Evolutionary conservation across 1,284 basidiomycete species (phyloP), one percentile per base, ranked within the genome.

Genomic region (Cutaneotrichosporon dermatis): DNA sequence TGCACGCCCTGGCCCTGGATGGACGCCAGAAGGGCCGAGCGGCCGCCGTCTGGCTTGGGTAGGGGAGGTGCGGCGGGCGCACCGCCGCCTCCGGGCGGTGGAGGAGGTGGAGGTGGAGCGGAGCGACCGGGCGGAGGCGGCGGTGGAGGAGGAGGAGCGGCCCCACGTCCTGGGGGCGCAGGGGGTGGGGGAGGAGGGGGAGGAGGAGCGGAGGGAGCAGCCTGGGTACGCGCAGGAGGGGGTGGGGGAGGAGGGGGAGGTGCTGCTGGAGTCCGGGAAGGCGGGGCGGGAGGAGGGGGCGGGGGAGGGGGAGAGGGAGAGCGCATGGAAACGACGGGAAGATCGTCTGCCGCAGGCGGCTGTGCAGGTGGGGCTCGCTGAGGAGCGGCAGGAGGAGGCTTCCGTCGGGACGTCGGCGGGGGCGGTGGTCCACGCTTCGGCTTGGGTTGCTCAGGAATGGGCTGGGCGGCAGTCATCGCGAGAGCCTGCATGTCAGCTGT

Each of bases 161-260:
- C 85, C 87, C 58, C 88, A 88, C 55, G 85, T 86, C 81, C 85
- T 88, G 57, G 88, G 86, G 2, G 87, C 87, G 77, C 88, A 85
- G 2, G 89, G 89, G 77, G 83, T 89, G 67, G 89, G 45, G 62
- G 73, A 35, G 72, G 73, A 2, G 74, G 73, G 4, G 76, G 72
- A 7, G 73, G 72, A 9, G 72, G 68, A 4, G 75, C 65, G 15
- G 64, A 57, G 16, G 67, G 59, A 11, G 61, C 56, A 0, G 66
- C 58, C 9, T 25, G 25, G 25, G 50, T 52, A 49, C 60, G 52
- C 9, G 66, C 54, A 12, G 68, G 25, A 25, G 25, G 55, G 6
- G 70, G 64, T n/a, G n/a, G n/a, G n/a, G n/a, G n/a, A n/a, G n/a
- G n/a, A n/a, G n/a, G n/a, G n/a, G n/a, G n/a, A n/a, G n/a, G n/a